phyloP scores from a whole-genome alignment of 2,329 filamentous ascomycete species.

The Trichoderma asperellum region DNA sequence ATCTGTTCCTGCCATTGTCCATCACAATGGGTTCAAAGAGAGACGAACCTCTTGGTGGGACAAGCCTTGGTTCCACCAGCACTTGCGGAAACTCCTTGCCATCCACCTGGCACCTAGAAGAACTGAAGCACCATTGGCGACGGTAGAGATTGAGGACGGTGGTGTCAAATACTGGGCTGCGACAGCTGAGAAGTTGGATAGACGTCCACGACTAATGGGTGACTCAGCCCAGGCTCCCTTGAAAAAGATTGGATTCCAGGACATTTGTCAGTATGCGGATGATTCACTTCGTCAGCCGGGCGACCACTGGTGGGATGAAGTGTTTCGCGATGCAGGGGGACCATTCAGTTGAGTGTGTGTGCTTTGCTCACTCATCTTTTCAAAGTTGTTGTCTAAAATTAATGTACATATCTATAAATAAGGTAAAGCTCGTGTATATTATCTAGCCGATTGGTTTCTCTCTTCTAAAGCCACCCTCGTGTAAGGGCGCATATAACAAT shows the following conservation, averaged over 20 bases:
- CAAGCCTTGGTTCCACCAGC: slow-evolving; percentile 34
- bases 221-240: neutral
- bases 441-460: neutral
- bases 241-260: neutral
- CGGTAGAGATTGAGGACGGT: neutral
- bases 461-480: neutral
- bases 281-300: neutral
- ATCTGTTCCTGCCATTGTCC: slow-evolving; percentile 37
- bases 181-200: neutral
- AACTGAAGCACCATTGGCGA: neutral
- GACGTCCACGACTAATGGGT: neutral
- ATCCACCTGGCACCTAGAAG: neutral
- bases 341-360: neutral
- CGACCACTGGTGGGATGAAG: neutral
- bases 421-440: neutral
- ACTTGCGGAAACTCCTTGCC: slow-evolving; percentile 31
- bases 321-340: neutral
- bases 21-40: slow-evolving; percentile 37
- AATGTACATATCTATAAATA: neutral
- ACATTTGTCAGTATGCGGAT: slow-evolving; percentile 1
- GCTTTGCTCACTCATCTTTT: neutral
- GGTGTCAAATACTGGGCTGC: neutral
- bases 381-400: neutral
- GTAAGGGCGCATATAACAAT: neutral
- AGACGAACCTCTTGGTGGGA: slow-evolving; percentile 36